Evolutionary conservation across 805 yeast species (phyloP), one percentile per base, ranked within the genome.

Genomic region (Kuraishia capsulata): DNA sequence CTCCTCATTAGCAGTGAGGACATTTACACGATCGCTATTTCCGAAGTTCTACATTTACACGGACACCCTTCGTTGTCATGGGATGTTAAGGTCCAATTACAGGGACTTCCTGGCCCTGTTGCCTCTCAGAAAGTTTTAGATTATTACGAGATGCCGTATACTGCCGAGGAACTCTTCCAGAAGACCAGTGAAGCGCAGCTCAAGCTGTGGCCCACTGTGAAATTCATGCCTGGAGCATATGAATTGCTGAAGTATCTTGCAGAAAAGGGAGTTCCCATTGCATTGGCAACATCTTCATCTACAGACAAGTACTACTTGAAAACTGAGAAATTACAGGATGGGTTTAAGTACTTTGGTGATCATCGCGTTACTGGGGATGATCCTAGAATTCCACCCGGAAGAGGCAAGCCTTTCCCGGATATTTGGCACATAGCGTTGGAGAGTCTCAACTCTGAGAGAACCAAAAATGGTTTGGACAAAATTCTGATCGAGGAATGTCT

Each of bases 321-420:
- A 56, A 89, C 97, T 0, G 64, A 56, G 5, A 90, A 85, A 53
- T 65, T 88, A 36, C 57, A 62, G 18, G 60, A 72, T n/a, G 76
- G 78, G 1, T 84, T 86, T 48, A 69, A 70, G 2, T 53, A 71
- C 24, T 92, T 92, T 52, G 66, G 68, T 11, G 58, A 57, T 5
- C 84, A 80, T 45, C 66, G 83, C 17, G 82, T 90, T 26, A 81
- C 90, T 1, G 97, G 97, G 4, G 98, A 92, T 62, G 92, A 92
- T 53, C 64, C 75, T 26, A 71, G 95, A 33, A 76, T 92, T 41
- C 84, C 90, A 2, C 67, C 64, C 13, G 97, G 96, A 3, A 71
- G 80, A 44, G 97, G 98, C 4, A 92, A 92, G 56, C 99, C 99
- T 11, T 67, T 68, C 42, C 98, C 98, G 2, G 94, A 89, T 55